Percentiles rank a stretch among this genome's conserved stretches.
phyloP scores from a whole-genome alignment of 2,329 filamentous ascomycete genomes.

The Colletotrichum neosansevieriae region DNA sequence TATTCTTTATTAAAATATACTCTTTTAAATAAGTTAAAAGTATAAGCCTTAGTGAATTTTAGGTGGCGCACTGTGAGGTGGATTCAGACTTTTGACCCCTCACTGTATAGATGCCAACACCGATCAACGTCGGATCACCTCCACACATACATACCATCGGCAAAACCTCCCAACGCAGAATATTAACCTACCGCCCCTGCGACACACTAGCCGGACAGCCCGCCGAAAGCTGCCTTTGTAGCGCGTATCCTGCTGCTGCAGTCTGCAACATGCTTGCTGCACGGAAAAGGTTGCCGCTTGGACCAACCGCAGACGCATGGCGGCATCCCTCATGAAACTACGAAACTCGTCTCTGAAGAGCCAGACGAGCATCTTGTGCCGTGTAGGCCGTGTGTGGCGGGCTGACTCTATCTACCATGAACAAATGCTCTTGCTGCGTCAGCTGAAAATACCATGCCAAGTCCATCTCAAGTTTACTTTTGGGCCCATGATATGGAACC shows the following conservation, averaged over 20 bases:
- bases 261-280: background rate
- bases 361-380: background rate
- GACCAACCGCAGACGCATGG: background rate
- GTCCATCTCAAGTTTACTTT: background rate
- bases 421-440: no score
- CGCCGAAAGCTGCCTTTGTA: slow-evolving; percentile 3
- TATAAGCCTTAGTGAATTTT: no score
- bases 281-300: background rate
- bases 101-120: background rate
- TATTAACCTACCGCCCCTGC: background rate
- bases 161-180: slow-evolving; percentile 8
- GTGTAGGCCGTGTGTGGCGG: no score
- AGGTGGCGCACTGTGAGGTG: no score
- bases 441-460: background rate
- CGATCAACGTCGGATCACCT: background rate
- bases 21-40: no score
- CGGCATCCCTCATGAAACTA: background rate
- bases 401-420: no score
- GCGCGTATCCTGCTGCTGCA: background rate
- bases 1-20: no score
- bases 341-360: background rate
- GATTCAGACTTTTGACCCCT: no score
- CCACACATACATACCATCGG: slow-evolving; percentile 3
- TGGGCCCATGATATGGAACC: background rate
- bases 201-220: slow-evolving; percentile 1